Conservation (phyloP, 2,329 filamentous ascomycete genomes). For the Epichloe scottii region DNA sequence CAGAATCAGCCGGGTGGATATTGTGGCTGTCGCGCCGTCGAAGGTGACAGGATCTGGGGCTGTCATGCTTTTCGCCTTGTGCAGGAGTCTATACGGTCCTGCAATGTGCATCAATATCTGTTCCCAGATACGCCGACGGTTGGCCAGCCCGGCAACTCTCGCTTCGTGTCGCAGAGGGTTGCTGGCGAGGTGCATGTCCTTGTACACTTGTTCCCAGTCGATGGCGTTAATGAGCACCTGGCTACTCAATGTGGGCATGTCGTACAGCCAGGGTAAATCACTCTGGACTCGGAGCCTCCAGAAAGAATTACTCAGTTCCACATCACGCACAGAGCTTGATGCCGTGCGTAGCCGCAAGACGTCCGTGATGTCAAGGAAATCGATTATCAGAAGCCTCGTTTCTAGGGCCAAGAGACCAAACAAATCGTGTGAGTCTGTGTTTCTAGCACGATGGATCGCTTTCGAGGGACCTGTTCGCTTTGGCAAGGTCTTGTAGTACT, state of each 20-base stretch:
- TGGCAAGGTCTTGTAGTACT: background rate
- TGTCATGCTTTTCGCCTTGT: background rate
- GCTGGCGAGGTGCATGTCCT: background rate
- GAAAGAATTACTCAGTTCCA: background rate
- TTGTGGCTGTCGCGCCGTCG: background rate
- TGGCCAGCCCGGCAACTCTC: background rate
- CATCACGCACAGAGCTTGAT: background rate
- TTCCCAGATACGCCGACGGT: slow-evolving; percentile 1
- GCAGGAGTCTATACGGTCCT: background rate
- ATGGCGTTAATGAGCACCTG: background rate
- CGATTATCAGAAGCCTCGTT: background rate
- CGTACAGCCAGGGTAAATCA: background rate
- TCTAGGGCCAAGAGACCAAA: background rate
- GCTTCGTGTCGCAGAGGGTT: background rate
- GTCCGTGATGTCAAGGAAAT: background rate
- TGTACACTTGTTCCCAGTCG: background rate
- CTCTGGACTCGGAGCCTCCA: background rate
- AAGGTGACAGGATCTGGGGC: background rate
- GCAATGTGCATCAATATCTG: background rate
- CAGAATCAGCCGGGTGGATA: background rate
- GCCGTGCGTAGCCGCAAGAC: background rate
- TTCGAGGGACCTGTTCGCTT: background rate
- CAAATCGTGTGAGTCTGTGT: background rate
- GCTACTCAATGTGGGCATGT: background rate
- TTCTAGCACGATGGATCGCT: background rate